Evolutionary conservation across 345 rosid species (phyloP), one percentile per base, ranked within the genome.

Genomic region (Turritis glabra): DNA sequence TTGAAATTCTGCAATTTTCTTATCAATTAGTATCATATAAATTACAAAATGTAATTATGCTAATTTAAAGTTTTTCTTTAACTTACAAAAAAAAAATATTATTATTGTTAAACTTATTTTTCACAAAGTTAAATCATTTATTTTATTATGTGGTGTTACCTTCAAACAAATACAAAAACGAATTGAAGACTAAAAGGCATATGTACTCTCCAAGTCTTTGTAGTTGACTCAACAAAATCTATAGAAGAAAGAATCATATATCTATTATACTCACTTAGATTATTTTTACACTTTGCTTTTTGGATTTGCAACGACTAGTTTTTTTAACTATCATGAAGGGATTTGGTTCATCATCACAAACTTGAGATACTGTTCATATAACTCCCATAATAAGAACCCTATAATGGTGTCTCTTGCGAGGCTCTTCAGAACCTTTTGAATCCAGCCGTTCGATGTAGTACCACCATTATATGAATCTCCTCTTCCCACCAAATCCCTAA

Each of bases 401-500:
- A 85, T 64, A 37, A 81, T 23, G 1, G 87, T 83, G 50, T 87
- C 95, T 72, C 89, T 83, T 21, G 72, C 74, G 48, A 87, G 72
- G 69, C 81, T 75, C 73, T 73, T 84, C 5, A 82, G 7, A 33
- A 62, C 75, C 52, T 9, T 54, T 80, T 60, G 74, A 75, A 85
- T 47, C 79, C 82, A 82, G 26, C 82, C 43, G 26, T 47, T 71
- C 8, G 85, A 67, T 54, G 65, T 43, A 7, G 48, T 25, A 44
- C 50, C 75, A 67, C 35, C 80, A 22, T 44, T 78, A 46, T 58
- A 67, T 46, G 81, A 79, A 14, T 80, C 22, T 54, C 78, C 77
- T 78, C 81, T 80, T 26, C 98, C 98, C 0, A 84, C 85, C 47
- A 94, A 80, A 80, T 87, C 97, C 5, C 86, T 74, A 68, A 86